Conservation (phyloP, 163 green algal genomes). For the Scenedesmus sp. region DNA sequence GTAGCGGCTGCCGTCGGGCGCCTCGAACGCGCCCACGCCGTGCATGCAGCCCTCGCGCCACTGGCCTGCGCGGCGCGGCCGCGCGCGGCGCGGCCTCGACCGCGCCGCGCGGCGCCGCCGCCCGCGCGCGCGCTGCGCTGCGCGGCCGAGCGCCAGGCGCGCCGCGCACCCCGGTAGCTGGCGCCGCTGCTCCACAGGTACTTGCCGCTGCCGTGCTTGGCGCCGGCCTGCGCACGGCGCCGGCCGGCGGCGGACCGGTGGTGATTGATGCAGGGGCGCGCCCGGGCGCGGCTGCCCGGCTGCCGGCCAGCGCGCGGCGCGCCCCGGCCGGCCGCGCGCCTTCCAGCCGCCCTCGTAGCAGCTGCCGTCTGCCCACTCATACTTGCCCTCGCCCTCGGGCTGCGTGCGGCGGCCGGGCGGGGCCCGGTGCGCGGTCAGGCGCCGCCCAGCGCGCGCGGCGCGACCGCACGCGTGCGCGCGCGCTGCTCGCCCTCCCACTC, state of each 20-base stretch:
- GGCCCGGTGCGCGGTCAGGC: too few species aligned
- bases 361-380: constrained; percentile 83
- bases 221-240: constrained; percentile 77
- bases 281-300: too few species aligned
- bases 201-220: constrained; percentile 78
- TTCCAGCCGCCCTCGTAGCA: constrained; percentile 87
- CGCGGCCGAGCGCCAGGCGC: too few species aligned
- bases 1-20: constrained; percentile 80
- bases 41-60: constrained; percentile 88
- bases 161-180: constrained; percentile 57
- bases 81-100: too few species aligned
- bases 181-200: constrained; percentile 81
- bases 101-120: too few species aligned
- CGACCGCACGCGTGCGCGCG: too few species aligned
- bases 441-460: neutral
- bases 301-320: too few species aligned
- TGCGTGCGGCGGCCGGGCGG: too few species aligned
- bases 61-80: too few species aligned
- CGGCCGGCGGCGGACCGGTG: constrained; percentile 84
- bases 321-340: too few species aligned
- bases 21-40: constrained; percentile 83
- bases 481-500: neutral
- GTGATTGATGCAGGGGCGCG: too few species aligned
- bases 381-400: constrained; percentile 74
- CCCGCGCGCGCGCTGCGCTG: too few species aligned